Base-by-base conservation (phyloP, 2,329 filamentous ascomycete genomes). In the Coniochaeta sp. region DNA sequence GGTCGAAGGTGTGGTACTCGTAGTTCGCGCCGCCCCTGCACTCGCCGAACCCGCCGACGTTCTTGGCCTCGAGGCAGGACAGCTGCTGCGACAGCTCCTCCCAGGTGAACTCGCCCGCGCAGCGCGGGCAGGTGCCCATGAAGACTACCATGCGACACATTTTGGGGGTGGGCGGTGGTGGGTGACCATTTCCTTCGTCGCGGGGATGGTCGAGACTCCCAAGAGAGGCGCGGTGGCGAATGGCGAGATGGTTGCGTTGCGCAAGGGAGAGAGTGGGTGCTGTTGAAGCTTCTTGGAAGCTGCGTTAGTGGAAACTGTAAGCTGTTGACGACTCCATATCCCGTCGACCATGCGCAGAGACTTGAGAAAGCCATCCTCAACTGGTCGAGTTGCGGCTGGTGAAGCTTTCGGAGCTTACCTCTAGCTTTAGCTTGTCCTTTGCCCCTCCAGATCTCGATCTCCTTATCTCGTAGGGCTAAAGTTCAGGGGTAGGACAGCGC, bases 111-210 rank as follows among this genome's bases (percentile, higher is more conserved):
- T 54, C 57, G 6, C 67, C 61, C 35, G 61, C 65, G 60, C 74
- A 77, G 47, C 63, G 65, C 32, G 71, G 70, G 62, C 74, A 77
- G 35, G 61, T 60, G 46, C 74, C 74, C 33, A 60, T 60, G 58
- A 76, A 77, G 40, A 70, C 59, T 42, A 77, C 59, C 60, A 73
- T 65, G 51, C 74, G 73, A 62, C 74, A 77, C 74, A 77, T 77
- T 3, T 49, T n/a, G 33, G 30, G 9, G 30, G 30, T n/a, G 13
- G 3, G n/a, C 28, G 6, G 26, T 48, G 24, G 20, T 42, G 2
- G 38, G n/a, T 42, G 8, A 24, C 38, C 38, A 18, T 24, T 42
- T 6, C 18, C 38, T 22, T 26, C n/a, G 10, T 42, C 20, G 38
- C 18, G 38, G 2, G 16, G 16, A 4, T 24, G 18, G 35, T 38